Evolutionary conservation across 306 rosid genomes (phyloP), one percentile per base, ranked within the genome.

Genomic region (Biancaea sappan): DNA sequence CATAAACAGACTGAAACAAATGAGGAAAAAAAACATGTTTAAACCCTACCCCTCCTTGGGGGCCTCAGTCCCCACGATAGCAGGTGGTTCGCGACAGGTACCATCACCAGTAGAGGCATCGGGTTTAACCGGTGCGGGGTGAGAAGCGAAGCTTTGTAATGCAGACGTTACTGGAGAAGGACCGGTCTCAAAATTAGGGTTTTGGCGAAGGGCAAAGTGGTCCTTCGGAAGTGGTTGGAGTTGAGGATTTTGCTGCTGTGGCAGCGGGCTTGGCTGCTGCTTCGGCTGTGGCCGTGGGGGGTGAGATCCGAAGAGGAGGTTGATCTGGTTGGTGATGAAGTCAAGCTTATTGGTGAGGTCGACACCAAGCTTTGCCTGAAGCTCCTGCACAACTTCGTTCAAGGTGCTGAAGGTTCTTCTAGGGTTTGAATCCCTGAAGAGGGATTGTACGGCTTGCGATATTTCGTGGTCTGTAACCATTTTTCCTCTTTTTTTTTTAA

Each of bases 381-480:
- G 87, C 81, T 86, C 81, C 28, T 77, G 84, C 12, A 89, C 86
- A 41, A 92, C 82, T n/a, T 81, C 90, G 85, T 85, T 82, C 11
- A 92, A 44, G 21, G 92, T 80, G 22, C 82, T 71, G 81, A 84
- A 74, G 50, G 51, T 64, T 76, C 81, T 62, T 32, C 80, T 77
- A 22, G 86, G 85, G 82, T 78, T 85, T 4, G 83, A 56, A 53
- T 84, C 86, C 43, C 80, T 79, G 66, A 92, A 66, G 44, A 89
- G 79, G 41, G 88, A 75, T 60, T 79, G 71, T 38, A 92, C 40
- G 35, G 90, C 96, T 82, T 80, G 84, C 18, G 92, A 83, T 60
- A 92, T 85, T 76, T 92, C 90, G 74, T 86, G 86, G 67, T 92
- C 96, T 68, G 90, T 77, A 26, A 84, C 92, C 95, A 89, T 89